Evolutionary conservation across 2,329 filamentous ascomycete genomes (phyloP), one percentile per base, ranked within the genome.

Genomic region (Nigrospora sphaerica): DNA sequence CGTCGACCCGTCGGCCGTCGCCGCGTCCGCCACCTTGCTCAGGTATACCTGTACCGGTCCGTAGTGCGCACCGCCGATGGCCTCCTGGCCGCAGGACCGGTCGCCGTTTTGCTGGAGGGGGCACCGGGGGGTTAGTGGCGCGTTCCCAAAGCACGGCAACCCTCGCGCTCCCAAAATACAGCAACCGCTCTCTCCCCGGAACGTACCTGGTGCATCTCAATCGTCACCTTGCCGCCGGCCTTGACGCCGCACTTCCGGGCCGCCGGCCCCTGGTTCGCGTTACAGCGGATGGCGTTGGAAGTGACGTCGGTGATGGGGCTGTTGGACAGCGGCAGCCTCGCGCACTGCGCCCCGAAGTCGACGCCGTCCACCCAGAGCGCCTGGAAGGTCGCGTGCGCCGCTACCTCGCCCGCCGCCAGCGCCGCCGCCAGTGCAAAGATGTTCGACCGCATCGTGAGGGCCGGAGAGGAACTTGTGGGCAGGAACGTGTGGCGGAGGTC

Each of bases 61-160:
- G 53, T 72, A 76, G 59, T 79, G 75, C 36, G 69, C 68, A 32
- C 75, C 75, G 31, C 75, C 76, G 44, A 80, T 75, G 18, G 74
- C 75, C 51, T 75, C 68, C 39, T 62, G 67, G 17, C 53, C 52
- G 55, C 74, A 78, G 31, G 52, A 61, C 38, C 74, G 68, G 54
- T 76, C 71, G 41, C 64, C 64, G 16, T 62, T 63, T 66, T 76
- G 72, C 62, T 70, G 13, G 16, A 13, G 7, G 9, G 11, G 23
- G 18, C 1, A n/a, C n/a, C n/a, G n/a, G 16, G 44, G 9, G 39
- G 46, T 23, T 32, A 49, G 33, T 39, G 18, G 11, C 11, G 13
- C 16, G n/a, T n/a, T n/a, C n/a, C n/a, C n/a, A n/a, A n/a, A n/a
- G n/a, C n/a, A n/a, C n/a, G n/a, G n/a, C n/a, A n/a, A n/a, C n/a